Conservation (phyloP, 306 rosid species). For the Adenanthera pavonina region DNA sequence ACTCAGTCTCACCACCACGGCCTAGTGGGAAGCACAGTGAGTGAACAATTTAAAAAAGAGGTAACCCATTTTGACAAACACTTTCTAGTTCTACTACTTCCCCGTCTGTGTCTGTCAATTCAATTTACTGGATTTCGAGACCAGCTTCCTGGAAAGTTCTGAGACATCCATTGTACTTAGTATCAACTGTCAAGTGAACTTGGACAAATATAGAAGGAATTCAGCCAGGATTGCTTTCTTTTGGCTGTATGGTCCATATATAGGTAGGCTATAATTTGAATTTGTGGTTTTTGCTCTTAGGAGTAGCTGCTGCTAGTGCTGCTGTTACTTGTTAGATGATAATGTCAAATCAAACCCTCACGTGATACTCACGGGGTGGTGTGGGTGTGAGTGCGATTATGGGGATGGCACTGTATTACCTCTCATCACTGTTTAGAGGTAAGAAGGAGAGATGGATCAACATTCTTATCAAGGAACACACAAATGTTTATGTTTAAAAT, state of each 20-base stretch:
- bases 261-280: not conserved
- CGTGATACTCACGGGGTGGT: not conserved
- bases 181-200: not conserved
- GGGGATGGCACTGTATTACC: not conserved
- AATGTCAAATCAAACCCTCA: not conserved
- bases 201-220: not conserved
- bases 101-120: not conserved
- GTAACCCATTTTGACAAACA: not conserved
- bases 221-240: not conserved
- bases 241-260: not conserved
- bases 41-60: not conserved
- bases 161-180: not conserved
- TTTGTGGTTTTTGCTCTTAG: not conserved
- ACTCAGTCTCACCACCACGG: not conserved
- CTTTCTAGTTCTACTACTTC: not conserved
- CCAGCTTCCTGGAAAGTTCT: slow-evolving; percentile 16
- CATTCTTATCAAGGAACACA: not conserved
- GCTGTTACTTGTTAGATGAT: not conserved
- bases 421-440: not conserved
- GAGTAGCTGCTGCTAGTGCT: not conserved
- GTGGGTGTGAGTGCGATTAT: not conserved
- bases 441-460: not conserved
- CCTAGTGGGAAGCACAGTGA: slow-evolving; percentile 31
- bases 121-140: not conserved
- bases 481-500: not conserved